Evolutionary conservation across 768 basidiomycete species (phyloP), one percentile per base, ranked within the genome.

Genomic region (Tylopilus subfusipes): DNA sequence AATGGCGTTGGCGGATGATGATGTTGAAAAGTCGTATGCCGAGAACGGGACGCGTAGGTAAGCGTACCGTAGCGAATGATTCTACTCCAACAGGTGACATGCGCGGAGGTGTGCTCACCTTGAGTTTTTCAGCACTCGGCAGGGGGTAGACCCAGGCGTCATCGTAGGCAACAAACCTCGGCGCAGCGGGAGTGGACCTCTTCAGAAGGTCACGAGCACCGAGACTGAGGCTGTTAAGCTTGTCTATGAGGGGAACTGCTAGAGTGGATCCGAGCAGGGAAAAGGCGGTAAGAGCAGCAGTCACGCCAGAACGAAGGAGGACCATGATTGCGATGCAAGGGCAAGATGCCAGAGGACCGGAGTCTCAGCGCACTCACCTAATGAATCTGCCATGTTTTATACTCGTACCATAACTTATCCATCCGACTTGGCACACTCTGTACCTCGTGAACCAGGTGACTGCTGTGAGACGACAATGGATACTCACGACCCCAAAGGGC

Each of bases 81-180:
- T n/a, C n/a, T n/a, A n/a, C n/a, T n/a, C n/a, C n/a, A 9, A 11
- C 31, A 38, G n/a, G 14, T 3, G 16, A 47, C 24, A 16, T 6
- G 8, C 6, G 13, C 11, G 12, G 13, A 47, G 50, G 8, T 18
- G 5, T 10, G 14, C 61, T 38, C 59, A 81, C 82, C 54, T 68
- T 63, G 53, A 85, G 68, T 5, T 70, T 58, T 25, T 79, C 67
- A 18, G 72, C 67, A 5, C 71, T 62, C 2, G 84, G 83, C 19
- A 64, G 63, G 2, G 78, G 77, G 40, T 69, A 65, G 5, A 77
- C 74, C 54, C 68, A 82, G 25, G 66, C 61, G 48, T 77, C 76
- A 46, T 70, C 64, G 55, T 77, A 77, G 16, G 66, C 61, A 10
- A 75, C 44, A 25, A 73, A 86, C 56, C 80, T 76, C 27, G 84